Evolutionary conservation across 2,329 filamentous ascomycete species (phyloP), one percentile per base, ranked within the genome.

Genomic region (Monilinia polystroma): DNA sequence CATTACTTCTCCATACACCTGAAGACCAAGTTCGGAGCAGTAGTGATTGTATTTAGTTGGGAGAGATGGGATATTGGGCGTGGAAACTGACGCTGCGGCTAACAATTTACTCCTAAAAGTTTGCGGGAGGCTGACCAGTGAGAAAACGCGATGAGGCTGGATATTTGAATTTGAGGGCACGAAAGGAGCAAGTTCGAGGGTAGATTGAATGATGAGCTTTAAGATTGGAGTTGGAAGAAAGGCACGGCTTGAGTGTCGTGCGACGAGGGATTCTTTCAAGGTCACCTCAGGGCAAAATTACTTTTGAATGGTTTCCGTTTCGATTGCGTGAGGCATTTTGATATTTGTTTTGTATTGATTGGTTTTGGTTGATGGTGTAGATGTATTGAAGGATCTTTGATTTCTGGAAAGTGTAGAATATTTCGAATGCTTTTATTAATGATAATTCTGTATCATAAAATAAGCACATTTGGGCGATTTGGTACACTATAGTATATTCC

Each of bases 101-200:
- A 20, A 49, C n/a, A 66, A 35, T 1, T 59, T 43, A 6, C 18
- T 4, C 35, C 16, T 60, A 23, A 66, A 66, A 55, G 10, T 66
- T 66, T 23, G 38, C 29, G 14, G 54, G 47, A 6, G 64, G 26
- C 26, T 29, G 23, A 23, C 56, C 47, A 11, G 64, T 62, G 20
- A 62, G 47, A 16, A 43, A 16, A 54, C 11, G 26, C 56, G 55
- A 41, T 66, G 55, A 1, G 55, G 55, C 23, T 66, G 64, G 35
- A 60, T 62, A n/a, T 66, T 66, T 41, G 64, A 60, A n/a, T 66
- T 66, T 41, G 64, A 66, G 35, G 63, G 63, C 35, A 55, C 63
- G 35, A 60, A 38, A 38, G 49, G 55, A 41, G 63, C 63, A 11
- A 66, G 63, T 6, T 66, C 45, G 12, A 66, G 63, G 12, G 63